Conservation (phyloP, 169 alveolate species). For the Plasmodium berghei region DNA sequence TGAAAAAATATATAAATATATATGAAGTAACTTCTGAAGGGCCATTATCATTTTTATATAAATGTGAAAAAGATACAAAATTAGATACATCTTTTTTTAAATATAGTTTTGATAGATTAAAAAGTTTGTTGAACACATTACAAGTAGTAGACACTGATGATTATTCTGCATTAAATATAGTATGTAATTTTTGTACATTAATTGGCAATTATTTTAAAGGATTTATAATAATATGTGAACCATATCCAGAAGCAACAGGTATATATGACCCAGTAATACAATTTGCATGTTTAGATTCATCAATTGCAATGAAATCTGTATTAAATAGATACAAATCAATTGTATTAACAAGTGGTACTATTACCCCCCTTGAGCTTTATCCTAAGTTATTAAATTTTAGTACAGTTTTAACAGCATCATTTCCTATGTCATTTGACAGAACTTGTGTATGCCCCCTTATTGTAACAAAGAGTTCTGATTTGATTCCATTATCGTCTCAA, state of each 20-base stretch:
- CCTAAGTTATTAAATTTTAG: constrained; percentile 94
- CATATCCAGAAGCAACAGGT: constrained; percentile 96
- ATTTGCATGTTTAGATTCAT: constrained; percentile 96
- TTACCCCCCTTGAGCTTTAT: constrained; percentile 97
- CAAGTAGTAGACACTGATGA: constrained; percentile 89
- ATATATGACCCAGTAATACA: constrained; percentile 95
- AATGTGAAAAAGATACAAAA: constrained; percentile 83
- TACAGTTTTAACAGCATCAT: constrained; percentile 94
- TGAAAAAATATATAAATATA: constrained; percentile 90
- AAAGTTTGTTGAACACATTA: constrained; percentile 85
- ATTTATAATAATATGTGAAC: constrained; percentile 95
- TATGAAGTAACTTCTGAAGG: constrained; percentile 92
- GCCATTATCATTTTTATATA: constrained; percentile 93
- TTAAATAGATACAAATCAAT: constrained; percentile 93
- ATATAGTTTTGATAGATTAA: constrained; percentile 84
- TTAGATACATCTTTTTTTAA: constrained; percentile 88
- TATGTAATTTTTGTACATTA: constrained; percentile 94
- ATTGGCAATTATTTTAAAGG: constrained; percentile 96
- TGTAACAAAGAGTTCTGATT: constrained; percentile 95
- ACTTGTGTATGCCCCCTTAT: constrained; percentile 96
- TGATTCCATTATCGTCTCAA: constrained; percentile 92
- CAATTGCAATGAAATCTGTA: constrained; percentile 96
- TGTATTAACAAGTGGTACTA: constrained; percentile 97
- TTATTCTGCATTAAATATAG: constrained; percentile 85
- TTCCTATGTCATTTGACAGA: constrained; percentile 95